These are phyloP conservation scores for Aciculosporium take DNA, from an alignment of 2,329 filamentous ascomycete genomes.

Conservation along the genomic window DNA sequence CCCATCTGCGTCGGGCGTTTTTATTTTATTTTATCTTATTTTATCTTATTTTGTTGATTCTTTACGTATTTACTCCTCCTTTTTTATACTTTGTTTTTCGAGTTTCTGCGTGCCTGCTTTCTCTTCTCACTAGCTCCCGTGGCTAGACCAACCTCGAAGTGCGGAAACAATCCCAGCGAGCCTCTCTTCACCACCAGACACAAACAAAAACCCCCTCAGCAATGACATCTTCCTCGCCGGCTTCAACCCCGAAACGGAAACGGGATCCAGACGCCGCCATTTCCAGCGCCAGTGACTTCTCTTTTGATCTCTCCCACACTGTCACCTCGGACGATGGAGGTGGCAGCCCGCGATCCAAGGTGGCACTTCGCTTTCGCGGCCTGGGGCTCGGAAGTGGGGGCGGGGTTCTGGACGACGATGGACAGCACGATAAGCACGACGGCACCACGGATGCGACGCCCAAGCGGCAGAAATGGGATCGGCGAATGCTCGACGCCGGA, in stretches of 20 bases:
- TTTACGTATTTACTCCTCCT: too few species aligned
- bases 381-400: constrained; percentile 33
- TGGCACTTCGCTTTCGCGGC: constrained; percentile 38
- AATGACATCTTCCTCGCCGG: constrained; percentile 11
- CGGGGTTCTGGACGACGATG: constrained; percentile 24
- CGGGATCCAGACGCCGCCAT: constrained; percentile 21
- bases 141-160: neutral
- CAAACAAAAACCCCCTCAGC: constrained; percentile 1
- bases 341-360: constrained; percentile 37
- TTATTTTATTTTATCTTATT: too few species aligned
- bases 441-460: constrained; percentile 4
- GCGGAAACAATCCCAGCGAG: neutral
- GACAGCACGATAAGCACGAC: constrained; percentile 13
- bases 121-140: neutral
- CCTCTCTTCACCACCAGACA: constrained; percentile 1
- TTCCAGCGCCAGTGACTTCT: constrained; percentile 27
- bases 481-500: constrained; percentile 3
- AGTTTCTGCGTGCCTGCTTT: neutral
- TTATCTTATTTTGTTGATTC: too few species aligned
- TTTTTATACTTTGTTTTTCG: too few species aligned
- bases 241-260: constrained; percentile 32
- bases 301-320: constrained; percentile 26
- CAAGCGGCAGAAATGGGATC: constrained; percentile 6
- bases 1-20: too few species aligned
- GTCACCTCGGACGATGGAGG: constrained; percentile 29